Conservation (phyloP, 306 rosid species). For the Morella rubra region DNA sequence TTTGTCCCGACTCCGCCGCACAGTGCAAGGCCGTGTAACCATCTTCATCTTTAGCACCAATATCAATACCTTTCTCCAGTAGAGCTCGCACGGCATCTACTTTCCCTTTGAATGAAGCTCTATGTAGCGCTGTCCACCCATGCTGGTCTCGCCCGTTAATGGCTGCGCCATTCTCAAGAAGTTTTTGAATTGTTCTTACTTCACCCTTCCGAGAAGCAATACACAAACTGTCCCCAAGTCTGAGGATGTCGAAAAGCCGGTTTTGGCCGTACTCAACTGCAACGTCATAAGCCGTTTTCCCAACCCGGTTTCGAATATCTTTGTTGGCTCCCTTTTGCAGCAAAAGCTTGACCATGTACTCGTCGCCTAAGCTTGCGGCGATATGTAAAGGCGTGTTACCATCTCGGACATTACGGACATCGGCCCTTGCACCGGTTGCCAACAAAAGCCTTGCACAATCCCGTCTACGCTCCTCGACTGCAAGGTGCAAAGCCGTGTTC, state of each 20-base stretch:
- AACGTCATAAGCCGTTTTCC: conserved; percentile 60
- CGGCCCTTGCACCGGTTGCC: conserved; percentile 54
- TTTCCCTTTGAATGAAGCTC: conserved; percentile 73
- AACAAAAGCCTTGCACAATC: conserved; percentile 63
- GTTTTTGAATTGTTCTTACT: conserved; percentile 50
- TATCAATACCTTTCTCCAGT: conserved; percentile 61
- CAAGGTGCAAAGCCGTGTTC: conserved; percentile 70
- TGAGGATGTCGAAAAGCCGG: conserved; percentile 57
- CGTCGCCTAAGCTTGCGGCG: conserved; percentile 68
- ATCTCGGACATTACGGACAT: conserved; percentile 39
- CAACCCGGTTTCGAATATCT: conserved; percentile 47
- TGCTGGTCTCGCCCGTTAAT: conserved; percentile 72
- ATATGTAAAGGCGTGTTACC: conserved; percentile 70
- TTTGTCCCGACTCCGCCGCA: conserved; percentile 67
- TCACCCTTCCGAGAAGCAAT: conserved; percentile 67
- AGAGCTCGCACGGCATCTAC: conserved; percentile 42
- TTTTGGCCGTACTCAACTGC: conserved; percentile 60
- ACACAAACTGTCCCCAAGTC: conserved; percentile 63
- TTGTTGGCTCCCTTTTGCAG: conserved; percentile 71
- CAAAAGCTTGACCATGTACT: conserved; percentile 63
- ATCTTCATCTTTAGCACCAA: conserved; percentile 67
- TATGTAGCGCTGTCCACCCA: conserved; percentile 81
- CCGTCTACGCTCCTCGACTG: conserved; percentile 50
- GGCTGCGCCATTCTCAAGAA: conserved; percentile 54
- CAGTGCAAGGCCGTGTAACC: conserved; percentile 86